phyloP scores from a whole-genome alignment of 257 asterid species.

The Solanum appendiculatum region DNA sequence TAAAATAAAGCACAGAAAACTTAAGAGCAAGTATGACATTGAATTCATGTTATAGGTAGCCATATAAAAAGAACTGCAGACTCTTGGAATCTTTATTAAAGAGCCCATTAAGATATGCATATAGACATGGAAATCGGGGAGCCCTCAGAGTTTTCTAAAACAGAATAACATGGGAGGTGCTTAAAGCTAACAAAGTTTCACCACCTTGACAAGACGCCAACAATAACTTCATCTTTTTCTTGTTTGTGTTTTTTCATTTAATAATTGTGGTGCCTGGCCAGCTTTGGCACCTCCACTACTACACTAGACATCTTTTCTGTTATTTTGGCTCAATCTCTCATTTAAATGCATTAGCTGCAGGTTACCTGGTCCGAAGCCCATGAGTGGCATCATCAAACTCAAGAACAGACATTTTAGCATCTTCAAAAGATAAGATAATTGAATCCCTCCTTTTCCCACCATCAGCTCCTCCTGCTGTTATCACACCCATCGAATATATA shows the following conservation, averaged over 20 bases:
- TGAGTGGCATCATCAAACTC: conserved; percentile 91
- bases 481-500: conserved; percentile 76
- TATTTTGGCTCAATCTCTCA: not conserved
- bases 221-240: not conserved
- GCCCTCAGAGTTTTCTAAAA: not conserved
- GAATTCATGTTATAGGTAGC: not conserved
- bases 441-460: conserved; percentile 80
- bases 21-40: not conserved
- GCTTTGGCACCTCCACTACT: not conserved
- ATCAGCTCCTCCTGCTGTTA: conserved; percentile 62
- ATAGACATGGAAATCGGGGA: not conserved
- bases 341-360: not conserved
- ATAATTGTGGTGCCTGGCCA: not conserved
- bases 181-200: not conserved
- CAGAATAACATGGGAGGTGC: not conserved
- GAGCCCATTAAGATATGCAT: not conserved
- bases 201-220: not conserved
- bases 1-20: not conserved
- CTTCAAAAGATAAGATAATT: conserved; percentile 72
- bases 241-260: not conserved
- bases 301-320: not conserved
- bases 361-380: conserved; percentile 82
- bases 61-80: not conserved
- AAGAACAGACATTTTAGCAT: conserved; percentile 80
- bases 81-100: not conserved